Evolutionary conservation across 1,284 basidiomycete species (phyloP).

Genomic region (Cutaneotrichosporon spelunceum): DNA sequence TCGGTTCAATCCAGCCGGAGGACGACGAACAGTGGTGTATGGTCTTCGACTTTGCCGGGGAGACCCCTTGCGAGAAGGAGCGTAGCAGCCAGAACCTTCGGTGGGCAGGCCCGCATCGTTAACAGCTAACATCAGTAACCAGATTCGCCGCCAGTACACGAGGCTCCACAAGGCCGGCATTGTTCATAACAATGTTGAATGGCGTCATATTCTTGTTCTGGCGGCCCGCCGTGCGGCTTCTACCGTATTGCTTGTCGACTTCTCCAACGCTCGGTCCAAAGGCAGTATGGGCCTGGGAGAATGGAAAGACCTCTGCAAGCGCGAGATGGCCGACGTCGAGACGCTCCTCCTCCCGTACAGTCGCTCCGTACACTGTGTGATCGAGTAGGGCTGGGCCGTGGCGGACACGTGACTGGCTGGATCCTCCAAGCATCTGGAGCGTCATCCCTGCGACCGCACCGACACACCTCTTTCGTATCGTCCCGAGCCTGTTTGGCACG

Average conservation of each 20-base stretch:
- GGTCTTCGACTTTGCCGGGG: conserved; percentile 17
- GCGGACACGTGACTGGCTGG: too few relatives aligned
- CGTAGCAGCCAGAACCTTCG: background rate
- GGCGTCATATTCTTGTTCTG: conserved; percentile 15
- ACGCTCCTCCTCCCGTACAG: background rate
- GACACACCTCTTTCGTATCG: too few relatives aligned
- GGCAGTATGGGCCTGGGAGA: background rate
- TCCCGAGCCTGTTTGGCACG: too few relatives aligned
- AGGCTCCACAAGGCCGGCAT: conserved; percentile 15
- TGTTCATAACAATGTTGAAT: conserved; percentile 14
- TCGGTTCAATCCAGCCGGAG: conserved; percentile 14
- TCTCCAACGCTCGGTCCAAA: background rate
- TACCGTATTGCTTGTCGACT: conserved; percentile 12
- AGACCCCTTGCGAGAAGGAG: background rate
- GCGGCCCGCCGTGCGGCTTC: background rate
- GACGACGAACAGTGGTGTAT: conserved; percentile 14
- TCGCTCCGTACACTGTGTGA: background rate
- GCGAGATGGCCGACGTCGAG: conserved; percentile 7
- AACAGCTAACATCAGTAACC: background rate
- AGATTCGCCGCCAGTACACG: conserved; percentile 12
- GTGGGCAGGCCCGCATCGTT: background rate
- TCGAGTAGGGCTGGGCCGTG: background rate
- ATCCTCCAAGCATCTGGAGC: too few relatives aligned
- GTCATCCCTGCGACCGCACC: too few relatives aligned
- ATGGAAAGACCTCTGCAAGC: conserved; percentile 2